Base-by-base conservation (phyloP, 257 asterid species). In the Lithospermum erythrorhizon region DNA sequence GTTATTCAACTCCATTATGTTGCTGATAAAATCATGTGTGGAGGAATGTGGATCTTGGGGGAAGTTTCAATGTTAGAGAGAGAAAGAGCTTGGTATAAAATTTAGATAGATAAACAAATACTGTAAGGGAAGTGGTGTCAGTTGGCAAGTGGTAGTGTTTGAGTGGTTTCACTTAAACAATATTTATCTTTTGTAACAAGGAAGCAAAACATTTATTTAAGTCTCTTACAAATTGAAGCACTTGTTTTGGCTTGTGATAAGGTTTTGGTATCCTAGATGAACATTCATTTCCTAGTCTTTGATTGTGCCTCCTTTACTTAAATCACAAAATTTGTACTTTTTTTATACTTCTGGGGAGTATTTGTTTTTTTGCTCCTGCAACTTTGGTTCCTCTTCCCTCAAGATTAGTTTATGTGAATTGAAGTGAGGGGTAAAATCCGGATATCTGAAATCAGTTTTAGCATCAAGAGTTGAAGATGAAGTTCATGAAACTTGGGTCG, bases 401-500 rank as follows among this genome's bases (percentile, higher is more conserved):
- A 17, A 19, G 35, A 21, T n/a, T 27, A 16, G 37, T 60, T 4
- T 27, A 21, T 13, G 67, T 24, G 58, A 47, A 17, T 41, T 11
- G 30, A 49, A 57, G 41, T 24, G 16, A 27, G 5, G 21, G 57
- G 61, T 30, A 58, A 21, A 22, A 52, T 32, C 58, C 21, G 53
- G n/a, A 27, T 48, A 47, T 49, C 21, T n/a, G 17, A 57, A 48
- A 63, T 55, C 20, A 8, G 47, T 23, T 65, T n/a, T 21, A 51
- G 19, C 58, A 24, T 51, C 20, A 59, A 24, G 60, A 53, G 23
- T 58, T 61, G 65, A 59, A 73, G 72, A 90, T 90, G 97, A 90
- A 90, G 95, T 90, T 82, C 72, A 90, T 90, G 95, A 90, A 90
- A 78, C 94, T 90, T 59, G 97, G 97, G 53, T 87, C 97, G 29